Evolutionary conservation across 192 early-diverging fungal species (phyloP), one percentile per base, ranked within the genome.

Genomic region (Kickxella alabastrina): DNA sequence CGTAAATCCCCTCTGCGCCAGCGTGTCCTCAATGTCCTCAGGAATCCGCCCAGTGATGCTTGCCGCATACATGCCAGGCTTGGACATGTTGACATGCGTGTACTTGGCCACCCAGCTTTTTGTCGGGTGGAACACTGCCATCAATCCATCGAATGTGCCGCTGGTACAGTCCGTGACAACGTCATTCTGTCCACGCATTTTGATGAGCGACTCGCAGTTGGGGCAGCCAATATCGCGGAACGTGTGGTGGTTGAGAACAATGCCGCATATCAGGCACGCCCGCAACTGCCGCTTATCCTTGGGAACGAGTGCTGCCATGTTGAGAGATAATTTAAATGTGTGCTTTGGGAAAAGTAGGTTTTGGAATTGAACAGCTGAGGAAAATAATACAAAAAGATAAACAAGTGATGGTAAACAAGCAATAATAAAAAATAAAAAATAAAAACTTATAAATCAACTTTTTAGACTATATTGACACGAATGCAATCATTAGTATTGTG

Each of bases 171-270:
- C 87, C 37, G 72, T 51, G 22, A 90, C 82, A 31, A 79, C 62
- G 55, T 83, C 83, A 43, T 66, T 74, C 25, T 66, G 69, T 18
- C 84, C 83, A 58, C 79, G 76, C 80, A 90, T 80, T 25, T 68
- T 78, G 48, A 92, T 57, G n/a, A 85, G 73, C 3, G 78, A 72
- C 65, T 92, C 88, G 63, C 90, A 92, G 53, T 92, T 92, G 19
- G 90, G 88, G 61, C 90, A 92, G 17, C 90, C 90, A 28, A 46
- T 48, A 29, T 79, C 72, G 46, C 82, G 65, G 59, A 92, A 92
- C 40, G 80, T 83, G 7, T 81, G 77, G 46, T 79, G 75, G 63
- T 85, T 87, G 78, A 89, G 90, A 48, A 92, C 73, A 37, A 92
- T 80, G 40, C 83, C 85, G 58, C 90, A 92, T 18, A 92, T 73